Evolutionary conservation across 768 basidiomycete genomes (phyloP).

Genomic region (Trametes maxima): DNA sequence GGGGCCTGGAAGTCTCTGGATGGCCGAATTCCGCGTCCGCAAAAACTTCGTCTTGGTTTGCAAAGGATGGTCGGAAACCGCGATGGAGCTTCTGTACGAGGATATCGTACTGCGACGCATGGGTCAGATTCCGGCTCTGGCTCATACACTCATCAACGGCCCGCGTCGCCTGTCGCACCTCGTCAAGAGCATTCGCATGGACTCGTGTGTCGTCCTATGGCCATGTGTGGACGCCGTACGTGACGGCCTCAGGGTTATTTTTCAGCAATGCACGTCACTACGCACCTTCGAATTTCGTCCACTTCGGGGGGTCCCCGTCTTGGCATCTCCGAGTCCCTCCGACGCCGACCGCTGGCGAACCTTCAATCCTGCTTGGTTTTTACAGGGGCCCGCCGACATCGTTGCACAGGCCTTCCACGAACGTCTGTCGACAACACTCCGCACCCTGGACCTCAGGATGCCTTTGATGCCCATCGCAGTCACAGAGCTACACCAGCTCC

Average conservation of each 20-base stretch:
- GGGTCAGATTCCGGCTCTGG: conserved; percentile 13
- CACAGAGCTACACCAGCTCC: not conserved
- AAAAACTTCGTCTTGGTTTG: conserved; percentile 12
- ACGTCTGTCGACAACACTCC: not conserved
- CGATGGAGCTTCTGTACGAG: conserved; percentile 12
- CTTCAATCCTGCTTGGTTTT: conserved; percentile 7
- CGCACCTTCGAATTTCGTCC: conserved; percentile 4
- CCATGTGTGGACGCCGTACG: conserved; percentile 1
- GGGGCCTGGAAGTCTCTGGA: not conserved
- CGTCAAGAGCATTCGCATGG: conserved; percentile 7
- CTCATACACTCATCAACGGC: not conserved
- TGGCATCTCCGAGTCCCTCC: no score
- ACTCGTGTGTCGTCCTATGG: conserved; percentile 4
- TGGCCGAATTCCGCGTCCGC: conserved; percentile 3
- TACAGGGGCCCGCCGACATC: not conserved
- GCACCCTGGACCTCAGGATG: conserved; percentile 1
- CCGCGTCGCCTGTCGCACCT: not conserved
- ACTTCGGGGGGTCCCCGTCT: not conserved
- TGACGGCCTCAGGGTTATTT: not conserved
- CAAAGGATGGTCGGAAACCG: conserved; percentile 8
- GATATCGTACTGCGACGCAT: conserved; percentile 11
- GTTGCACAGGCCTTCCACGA: not conserved
- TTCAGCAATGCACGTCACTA: conserved; percentile 1
- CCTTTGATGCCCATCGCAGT: not conserved
- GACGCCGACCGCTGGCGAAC: not conserved